phyloP scores from a whole-genome alignment of 1,284 basidiomycete species.

The Pisolithus thermaeus region DNA sequence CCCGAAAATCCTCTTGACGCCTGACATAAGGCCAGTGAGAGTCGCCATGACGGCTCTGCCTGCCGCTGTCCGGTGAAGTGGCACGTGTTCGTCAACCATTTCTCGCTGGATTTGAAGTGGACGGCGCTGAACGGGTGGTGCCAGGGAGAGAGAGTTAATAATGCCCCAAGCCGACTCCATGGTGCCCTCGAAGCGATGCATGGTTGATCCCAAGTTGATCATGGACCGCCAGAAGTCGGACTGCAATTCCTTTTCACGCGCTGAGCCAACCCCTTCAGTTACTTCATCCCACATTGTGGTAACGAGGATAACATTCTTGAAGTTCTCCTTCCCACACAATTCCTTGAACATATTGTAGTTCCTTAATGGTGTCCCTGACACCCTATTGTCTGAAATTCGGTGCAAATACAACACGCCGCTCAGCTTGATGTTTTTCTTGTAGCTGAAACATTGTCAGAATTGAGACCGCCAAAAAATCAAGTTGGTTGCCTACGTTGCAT shows the following conservation, averaged over 20 bases:
- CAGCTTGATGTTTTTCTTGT: constrained; percentile 3
- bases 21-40: neutral
- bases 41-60: neutral
- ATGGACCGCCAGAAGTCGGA: neutral
- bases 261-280: neutral
- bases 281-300: constrained; percentile 11
- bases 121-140: neutral
- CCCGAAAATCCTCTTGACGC: neutral
- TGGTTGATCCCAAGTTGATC: neutral
- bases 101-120: neutral
- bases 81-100: neutral
- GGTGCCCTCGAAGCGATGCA: neutral
- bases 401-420: constrained; percentile 24
- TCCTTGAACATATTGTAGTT: constrained; percentile 19
- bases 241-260: neutral
- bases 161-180: neutral
- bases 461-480: neutral
- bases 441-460: neutral
- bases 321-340: constrained; percentile 16
- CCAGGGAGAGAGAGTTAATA: neutral
- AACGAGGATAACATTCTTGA: constrained; percentile 22
- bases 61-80: neutral
- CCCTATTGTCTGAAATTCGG: constrained; percentile 36
- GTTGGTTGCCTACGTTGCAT: neutral
- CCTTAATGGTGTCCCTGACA: constrained; percentile 31